Evolutionary conservation across 805 yeast genomes (phyloP).

Genomic region (Tetrapisispora iriomotensis): DNA sequence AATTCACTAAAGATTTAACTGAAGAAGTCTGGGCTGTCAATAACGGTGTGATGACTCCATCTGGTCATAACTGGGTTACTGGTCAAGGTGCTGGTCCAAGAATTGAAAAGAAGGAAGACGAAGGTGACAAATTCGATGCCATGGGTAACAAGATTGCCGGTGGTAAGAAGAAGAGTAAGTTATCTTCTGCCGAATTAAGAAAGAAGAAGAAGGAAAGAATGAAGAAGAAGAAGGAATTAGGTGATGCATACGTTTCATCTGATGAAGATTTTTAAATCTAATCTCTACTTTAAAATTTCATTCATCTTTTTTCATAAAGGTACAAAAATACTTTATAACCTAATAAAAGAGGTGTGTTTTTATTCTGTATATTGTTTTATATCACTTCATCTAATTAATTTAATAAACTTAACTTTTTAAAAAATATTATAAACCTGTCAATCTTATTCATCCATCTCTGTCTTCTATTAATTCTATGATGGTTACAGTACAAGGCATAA

Average conservation of each 20-base stretch:
- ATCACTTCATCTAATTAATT: slow-evolving; percentile 5
- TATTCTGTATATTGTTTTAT: slow-evolving; percentile 6
- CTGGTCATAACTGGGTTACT: slow-evolving; percentile 99
- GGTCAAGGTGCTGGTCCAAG: slow-evolving; percentile 99
- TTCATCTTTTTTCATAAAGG: slow-evolving; percentile 6
- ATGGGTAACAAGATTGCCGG: slow-evolving; percentile 99
- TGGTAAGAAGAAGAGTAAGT: slow-evolving; percentile 93
- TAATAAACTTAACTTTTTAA: slow-evolving; percentile 3
- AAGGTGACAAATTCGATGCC: slow-evolving; percentile 98
- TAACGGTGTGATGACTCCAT: slow-evolving; percentile 98
- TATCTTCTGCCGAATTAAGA: slow-evolving; percentile 98
- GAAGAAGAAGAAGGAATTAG: slow-evolving; percentile 99
- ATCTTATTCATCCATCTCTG: too few species aligned
- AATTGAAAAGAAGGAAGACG: slow-evolving; percentile 90
- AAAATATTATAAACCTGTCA: not conserved
- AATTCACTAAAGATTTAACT: slow-evolving; percentile 98
- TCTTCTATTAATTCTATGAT: too few species aligned
- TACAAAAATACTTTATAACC: slow-evolving; percentile 1
- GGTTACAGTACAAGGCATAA: too few species aligned
- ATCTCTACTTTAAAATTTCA: slow-evolving; percentile 4
- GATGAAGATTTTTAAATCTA: slow-evolving; percentile 69
- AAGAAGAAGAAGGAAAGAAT: slow-evolving; percentile 99
- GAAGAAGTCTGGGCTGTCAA: slow-evolving; percentile 99
- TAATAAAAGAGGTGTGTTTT: slow-evolving; percentile 4
- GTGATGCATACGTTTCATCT: slow-evolving; percentile 98